These are phyloP conservation scores for Cordyceps tenuipes DNA, from an alignment of 2,329 filamentous ascomycete genomes.

Conservation along the genomic window DNA sequence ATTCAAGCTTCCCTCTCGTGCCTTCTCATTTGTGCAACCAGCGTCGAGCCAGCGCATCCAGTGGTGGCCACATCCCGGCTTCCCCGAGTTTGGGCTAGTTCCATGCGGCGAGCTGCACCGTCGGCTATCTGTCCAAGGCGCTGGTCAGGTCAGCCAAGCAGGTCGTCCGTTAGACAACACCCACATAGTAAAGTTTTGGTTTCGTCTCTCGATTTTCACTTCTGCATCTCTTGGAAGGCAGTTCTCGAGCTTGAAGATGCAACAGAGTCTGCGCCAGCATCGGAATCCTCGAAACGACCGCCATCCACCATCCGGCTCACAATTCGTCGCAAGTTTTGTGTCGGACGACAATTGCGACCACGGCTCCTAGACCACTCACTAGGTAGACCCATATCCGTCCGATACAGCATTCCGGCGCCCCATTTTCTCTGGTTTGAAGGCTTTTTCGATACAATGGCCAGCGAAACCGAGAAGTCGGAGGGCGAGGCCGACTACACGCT, in stretches of 20 bases:
- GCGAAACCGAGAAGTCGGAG: neutral
- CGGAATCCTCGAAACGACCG: neutral
- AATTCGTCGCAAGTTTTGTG: neutral
- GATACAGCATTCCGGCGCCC: neutral
- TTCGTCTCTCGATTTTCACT: neutral
- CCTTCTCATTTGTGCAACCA: too few relatives aligned
- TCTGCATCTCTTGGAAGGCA: neutral
- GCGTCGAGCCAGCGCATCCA: too few relatives aligned
- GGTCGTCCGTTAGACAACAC: neutral
- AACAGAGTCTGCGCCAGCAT: neutral
- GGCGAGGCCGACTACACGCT: conserved; percentile 18
- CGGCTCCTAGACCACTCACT: neutral
- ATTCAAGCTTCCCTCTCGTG: neutral
- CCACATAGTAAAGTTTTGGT: neutral
- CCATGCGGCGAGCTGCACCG: neutral
- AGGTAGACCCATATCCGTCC: neutral
- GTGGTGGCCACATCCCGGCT: neutral
- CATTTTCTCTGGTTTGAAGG: neutral
- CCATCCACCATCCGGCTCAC: neutral
- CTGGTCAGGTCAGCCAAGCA: neutral
- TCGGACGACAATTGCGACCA: neutral
- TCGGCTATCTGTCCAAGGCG: neutral
- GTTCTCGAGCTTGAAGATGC: neutral
- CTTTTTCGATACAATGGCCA: neutral
- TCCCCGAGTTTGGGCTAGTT: neutral